Base-by-base conservation (phyloP, 1,284 basidiomycete genomes). In the Microbotryum violaceum region DNA sequence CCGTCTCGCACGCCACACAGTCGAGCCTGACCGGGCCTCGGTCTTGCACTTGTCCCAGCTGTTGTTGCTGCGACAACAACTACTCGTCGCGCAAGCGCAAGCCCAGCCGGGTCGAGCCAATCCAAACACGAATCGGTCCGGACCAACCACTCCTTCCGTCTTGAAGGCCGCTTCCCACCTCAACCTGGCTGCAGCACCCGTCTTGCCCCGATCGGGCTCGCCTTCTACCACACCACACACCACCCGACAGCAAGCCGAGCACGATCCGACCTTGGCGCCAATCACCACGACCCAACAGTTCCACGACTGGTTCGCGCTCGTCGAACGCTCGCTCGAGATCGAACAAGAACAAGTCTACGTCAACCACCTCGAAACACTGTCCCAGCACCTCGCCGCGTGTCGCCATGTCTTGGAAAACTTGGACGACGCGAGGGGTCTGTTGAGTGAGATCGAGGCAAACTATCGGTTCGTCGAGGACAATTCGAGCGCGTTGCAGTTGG, bases 341-440 rank as follows among this genome's bases (percentile, higher is more conserved):
- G 88, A 87, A 64, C 91, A 94, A 72, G 92, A 96, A 72, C 83
- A 88, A 4, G 85, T 91, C 71, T 94, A 93, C 74, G 82, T 89
- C 46, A 83, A 85, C 1, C 88, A 94, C 74, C 81, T 92, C 23
- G 82, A 82, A 6, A 82, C 82, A 64, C 83, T 96, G 18, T 78
- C 83, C 0, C 82, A 82, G 21, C 85, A 92, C 73, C 77, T 91
- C 25, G 82, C 82, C 21, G 85, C 84, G 12, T 91, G 90, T 70
- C 86, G 90, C 69, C 73, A 78, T 52, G 76, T 96, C 23, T 77
- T 88, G 29, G 78, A 83, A 27, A 79, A 83, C 56, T 82, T 94
- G 42, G 82, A 86, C 58, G 81, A 84, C 66, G 82, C 90, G 3
- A 84, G 90, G 54, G 74, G 67, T 3, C 85, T 89, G 66, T 82